phyloP scores from a whole-genome alignment of 2,329 filamentous ascomycete genomes.

The Pseudopithomyces maydicus region DNA sequence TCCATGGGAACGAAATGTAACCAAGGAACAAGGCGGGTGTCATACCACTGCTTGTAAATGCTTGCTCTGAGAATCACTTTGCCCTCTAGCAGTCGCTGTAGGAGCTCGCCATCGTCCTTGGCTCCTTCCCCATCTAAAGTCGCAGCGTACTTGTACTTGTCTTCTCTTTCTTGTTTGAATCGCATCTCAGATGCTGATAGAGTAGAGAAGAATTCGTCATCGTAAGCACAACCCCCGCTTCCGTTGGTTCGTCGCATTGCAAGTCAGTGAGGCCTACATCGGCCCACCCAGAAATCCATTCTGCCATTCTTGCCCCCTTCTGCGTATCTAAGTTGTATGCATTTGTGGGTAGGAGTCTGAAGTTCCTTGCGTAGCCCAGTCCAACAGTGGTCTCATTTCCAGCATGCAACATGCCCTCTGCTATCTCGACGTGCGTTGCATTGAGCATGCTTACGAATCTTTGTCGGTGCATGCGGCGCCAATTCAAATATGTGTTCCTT shows the following conservation, averaged over 20 bases:
- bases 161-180: background rate
- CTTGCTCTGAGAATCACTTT: constrained; percentile 77
- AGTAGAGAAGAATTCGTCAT: constrained; percentile 44
- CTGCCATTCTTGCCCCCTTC: constrained; percentile 28
- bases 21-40: constrained; percentile 71
- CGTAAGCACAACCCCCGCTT: constrained; percentile 52
- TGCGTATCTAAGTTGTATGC: constrained; percentile 21
- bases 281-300: constrained; percentile 45
- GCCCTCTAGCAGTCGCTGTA: constrained; percentile 64
- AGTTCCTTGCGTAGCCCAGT: constrained; percentile 43
- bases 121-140: constrained; percentile 68
- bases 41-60: constrained; percentile 80
- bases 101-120: constrained; percentile 26
- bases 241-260: constrained; percentile 45
- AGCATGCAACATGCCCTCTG: constrained; percentile 45
- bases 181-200: too few species aligned
- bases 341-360: constrained; percentile 43
- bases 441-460: constrained; percentile 78
- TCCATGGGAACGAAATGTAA: constrained; percentile 83
- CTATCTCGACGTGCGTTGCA: constrained; percentile 58
- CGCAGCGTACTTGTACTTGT: constrained; percentile 52
- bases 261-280: constrained; percentile 50
- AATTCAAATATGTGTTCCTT: constrained; percentile 58
- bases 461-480: constrained; percentile 75
- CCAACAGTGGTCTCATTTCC: constrained; percentile 20